Percentiles rank a stretch among this genome's conserved stretches.
Evolutionary conservation across 108 stramenopile species (phyloP).

Genomic region (Skeletonema potamos): DNA sequence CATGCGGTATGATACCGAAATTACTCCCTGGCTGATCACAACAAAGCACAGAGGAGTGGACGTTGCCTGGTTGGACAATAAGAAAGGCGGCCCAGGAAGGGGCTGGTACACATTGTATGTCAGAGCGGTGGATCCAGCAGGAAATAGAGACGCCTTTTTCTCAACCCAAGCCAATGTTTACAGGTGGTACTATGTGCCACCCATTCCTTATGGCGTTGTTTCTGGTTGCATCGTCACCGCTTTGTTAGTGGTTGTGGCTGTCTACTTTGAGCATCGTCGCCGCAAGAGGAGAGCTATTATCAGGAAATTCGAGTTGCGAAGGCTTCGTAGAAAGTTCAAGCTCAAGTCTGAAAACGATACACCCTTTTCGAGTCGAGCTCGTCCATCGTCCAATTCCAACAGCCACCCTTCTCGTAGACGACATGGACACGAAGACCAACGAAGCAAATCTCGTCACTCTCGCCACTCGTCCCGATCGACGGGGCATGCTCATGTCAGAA

Average conservation of each 20-base stretch:
- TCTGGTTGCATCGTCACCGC: constrained; percentile 19
- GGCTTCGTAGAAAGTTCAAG: constrained; percentile 4
- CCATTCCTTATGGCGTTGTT: constrained; percentile 63
- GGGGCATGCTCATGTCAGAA: neutral
- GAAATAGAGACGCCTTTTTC: constrained; percentile 54
- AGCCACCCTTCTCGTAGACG: neutral
- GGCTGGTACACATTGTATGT: constrained; percentile 77
- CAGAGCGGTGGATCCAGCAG: constrained; percentile 73
- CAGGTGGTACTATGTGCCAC: constrained; percentile 75
- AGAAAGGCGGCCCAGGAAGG: constrained; percentile 71
- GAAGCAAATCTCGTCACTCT: neutral
- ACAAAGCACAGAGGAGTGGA: constrained; percentile 34
- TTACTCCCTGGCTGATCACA: constrained; percentile 64
- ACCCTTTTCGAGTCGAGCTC: neutral
- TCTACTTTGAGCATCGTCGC: constrained; percentile 65
- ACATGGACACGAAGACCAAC: neutral
- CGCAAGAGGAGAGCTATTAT: constrained; percentile 60
- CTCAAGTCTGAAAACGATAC: neutral
- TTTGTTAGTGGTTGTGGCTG: constrained; percentile 37
- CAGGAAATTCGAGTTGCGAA: constrained; percentile 44
- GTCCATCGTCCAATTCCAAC: neutral
- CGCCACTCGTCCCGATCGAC: neutral
- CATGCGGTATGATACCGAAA: constrained; percentile 48
- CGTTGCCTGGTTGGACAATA: constrained; percentile 68
- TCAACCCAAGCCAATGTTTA: constrained; percentile 71